phyloP scores from a whole-genome alignment of 192 early-diverging fungal genomes.

The Helicostylum pulchrum region DNA sequence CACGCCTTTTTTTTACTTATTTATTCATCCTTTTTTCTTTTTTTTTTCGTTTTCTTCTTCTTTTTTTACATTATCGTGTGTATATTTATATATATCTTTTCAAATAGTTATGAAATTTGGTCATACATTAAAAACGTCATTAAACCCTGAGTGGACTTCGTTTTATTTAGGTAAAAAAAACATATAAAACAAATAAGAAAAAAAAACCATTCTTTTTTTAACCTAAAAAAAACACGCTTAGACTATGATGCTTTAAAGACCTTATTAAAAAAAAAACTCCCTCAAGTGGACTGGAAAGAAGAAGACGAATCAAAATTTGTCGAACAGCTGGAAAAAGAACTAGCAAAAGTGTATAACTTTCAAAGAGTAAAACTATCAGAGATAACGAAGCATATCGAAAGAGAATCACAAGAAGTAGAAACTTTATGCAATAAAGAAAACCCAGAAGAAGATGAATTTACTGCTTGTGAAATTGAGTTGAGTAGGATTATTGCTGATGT shows the following conservation, averaged over 20 bases:
- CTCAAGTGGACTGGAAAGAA: constrained; percentile 70
- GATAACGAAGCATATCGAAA: constrained; percentile 66
- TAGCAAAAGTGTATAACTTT: constrained; percentile 84
- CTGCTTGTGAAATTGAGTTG: constrained; percentile 64
- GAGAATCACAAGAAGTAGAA: constrained; percentile 62
- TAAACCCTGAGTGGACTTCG: constrained; percentile 84
- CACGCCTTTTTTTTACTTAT: too few relatives aligned
- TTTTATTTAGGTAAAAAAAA: constrained; percentile 62
- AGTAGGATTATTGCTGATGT: constrained; percentile 75
- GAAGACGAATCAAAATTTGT: constrained; percentile 82
- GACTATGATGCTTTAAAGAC: constrained; percentile 83
- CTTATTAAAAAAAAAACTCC: constrained; percentile 67
- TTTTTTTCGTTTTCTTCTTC: constrained; percentile 6
- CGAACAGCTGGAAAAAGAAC: constrained; percentile 81
- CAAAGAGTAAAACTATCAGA: constrained; percentile 71
- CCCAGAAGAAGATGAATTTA: constrained; percentile 58
- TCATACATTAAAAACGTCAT: constrained; percentile 71
- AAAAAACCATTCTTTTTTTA: not conserved
- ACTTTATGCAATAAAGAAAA: constrained; percentile 40
- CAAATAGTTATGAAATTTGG: constrained; percentile 92
- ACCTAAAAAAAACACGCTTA: not conserved
- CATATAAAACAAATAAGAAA: not conserved
- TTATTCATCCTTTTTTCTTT: not conserved
- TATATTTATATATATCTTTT: not conserved
- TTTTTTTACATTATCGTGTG: constrained; percentile 1